Evolutionary conservation across 805 yeast genomes (phyloP).

Genomic region (Jamesozyma piceae): DNA sequence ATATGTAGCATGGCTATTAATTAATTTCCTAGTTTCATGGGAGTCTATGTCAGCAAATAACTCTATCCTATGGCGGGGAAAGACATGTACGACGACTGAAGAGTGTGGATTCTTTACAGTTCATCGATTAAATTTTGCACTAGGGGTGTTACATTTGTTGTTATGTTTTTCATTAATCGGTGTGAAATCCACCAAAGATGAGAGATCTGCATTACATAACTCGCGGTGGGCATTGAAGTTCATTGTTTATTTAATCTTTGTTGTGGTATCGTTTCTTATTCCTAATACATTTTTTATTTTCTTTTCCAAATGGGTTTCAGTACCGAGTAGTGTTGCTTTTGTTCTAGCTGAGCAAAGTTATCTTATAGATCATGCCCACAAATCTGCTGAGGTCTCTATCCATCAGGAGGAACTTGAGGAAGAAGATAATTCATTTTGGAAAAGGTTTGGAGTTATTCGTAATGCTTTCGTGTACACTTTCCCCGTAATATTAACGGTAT

Average conservation of each 20-base stretch:
- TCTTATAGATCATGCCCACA: slow-evolving; percentile 93
- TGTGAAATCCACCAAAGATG: slow-evolving; percentile 67
- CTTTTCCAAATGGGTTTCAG: slow-evolving; percentile 88
- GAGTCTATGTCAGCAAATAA: slow-evolving; percentile 70
- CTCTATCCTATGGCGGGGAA: slow-evolving; percentile 63
- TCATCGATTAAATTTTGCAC: slow-evolving; percentile 81
- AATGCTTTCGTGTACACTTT: slow-evolving; percentile 77
- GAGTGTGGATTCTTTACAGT: slow-evolving; percentile 92
- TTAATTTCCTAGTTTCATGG: slow-evolving; percentile 86
- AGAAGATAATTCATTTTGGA: slow-evolving; percentile 56
- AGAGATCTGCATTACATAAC: slow-evolving; percentile 77
- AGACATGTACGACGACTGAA: slow-evolving; percentile 70
- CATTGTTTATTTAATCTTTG: slow-evolving; percentile 45
- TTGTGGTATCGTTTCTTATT: slow-evolving; percentile 58
- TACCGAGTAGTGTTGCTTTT: slow-evolving; percentile 74
- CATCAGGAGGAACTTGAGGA: slow-evolving; percentile 81
- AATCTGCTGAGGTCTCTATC: slow-evolving; percentile 95
- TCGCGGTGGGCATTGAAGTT: slow-evolving; percentile 84
- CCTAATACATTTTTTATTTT: slow-evolving; percentile 81
- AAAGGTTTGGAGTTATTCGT: slow-evolving; percentile 71
- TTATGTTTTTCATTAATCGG: slow-evolving; percentile 61
- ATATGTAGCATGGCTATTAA: slow-evolving; percentile 68
- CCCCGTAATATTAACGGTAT: slow-evolving; percentile 57
- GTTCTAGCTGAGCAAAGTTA: slow-evolving; percentile 82
- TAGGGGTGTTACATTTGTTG: slow-evolving; percentile 68